Percentiles rank a stretch among this genome's conserved stretches.
phyloP scores from a whole-genome alignment of 148 eudicot genomes.

The Camellia granthamiana region DNA sequence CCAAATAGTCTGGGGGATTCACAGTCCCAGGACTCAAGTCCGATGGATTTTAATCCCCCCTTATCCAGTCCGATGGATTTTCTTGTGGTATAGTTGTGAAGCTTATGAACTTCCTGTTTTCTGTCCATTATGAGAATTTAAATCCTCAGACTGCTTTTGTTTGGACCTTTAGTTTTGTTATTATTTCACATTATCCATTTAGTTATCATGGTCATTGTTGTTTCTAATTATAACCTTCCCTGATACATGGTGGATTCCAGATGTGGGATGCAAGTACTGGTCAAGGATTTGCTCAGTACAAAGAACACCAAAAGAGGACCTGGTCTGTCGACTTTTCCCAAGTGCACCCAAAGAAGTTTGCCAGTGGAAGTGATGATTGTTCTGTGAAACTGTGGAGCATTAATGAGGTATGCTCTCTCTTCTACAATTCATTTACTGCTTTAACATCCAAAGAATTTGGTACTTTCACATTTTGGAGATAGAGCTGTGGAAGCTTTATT shows the following conservation, averaged over 20 bases:
- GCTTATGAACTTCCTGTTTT: no score
- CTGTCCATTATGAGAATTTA: no score
- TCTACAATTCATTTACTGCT: neutral
- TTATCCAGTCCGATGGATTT: no score
- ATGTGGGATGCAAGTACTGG: conserved; percentile 91
- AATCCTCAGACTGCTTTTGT: no score
- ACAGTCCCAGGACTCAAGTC: no score
- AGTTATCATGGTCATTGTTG: no score
- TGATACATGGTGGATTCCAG: conserved; percentile 37
- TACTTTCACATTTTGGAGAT: neutral
- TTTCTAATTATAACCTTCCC: no score
- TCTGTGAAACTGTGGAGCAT: conserved; percentile 81
- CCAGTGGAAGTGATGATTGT: conserved; percentile 91
- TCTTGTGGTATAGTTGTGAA: no score
- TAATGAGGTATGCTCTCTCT: conserved; percentile 53
- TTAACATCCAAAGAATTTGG: neutral
- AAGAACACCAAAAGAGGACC: conserved; percentile 71
- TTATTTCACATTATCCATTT: no score
- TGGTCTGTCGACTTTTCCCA: conserved; percentile 95
- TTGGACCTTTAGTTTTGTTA: no score
- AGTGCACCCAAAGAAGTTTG: conserved; percentile 76
- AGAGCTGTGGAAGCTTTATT: neutral
- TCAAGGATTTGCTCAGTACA: conserved; percentile 51
- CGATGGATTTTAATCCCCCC: no score
- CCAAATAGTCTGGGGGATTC: no score